Percentiles rank a stretch among this genome's conserved stretches.
Evolutionary conservation across 305 asterid species (phyloP).

Genomic region (Fraxinus floribunda): DNA sequence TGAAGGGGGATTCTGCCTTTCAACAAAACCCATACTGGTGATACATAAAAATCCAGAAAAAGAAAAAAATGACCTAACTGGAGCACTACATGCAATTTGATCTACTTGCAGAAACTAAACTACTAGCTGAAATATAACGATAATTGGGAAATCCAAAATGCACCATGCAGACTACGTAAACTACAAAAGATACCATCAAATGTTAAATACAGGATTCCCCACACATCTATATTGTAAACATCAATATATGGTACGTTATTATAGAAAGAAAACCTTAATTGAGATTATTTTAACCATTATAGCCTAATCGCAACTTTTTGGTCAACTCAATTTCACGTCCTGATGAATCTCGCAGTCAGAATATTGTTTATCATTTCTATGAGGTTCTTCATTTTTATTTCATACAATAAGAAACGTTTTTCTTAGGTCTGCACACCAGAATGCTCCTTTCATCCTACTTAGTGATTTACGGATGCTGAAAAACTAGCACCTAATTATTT

Average conservation of each 20-base stretch:
- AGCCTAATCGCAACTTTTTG: neutral
- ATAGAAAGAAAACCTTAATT: neutral
- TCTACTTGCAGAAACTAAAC: conserved; percentile 4
- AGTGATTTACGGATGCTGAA: neutral
- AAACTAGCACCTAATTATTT: neutral
- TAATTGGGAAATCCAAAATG: neutral
- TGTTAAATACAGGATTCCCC: neutral
- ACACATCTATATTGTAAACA: neutral
- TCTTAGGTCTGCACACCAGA: neutral
- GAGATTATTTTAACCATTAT: conserved; percentile 3
- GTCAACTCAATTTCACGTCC: neutral
- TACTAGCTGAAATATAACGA: neutral
- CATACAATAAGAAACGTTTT: neutral
- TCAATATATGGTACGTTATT: neutral
- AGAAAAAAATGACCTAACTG: neutral
- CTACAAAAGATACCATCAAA: neutral
- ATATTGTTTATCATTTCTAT: neutral
- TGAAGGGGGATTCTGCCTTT: neutral
- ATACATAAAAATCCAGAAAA: neutral
- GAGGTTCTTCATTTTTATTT: neutral
- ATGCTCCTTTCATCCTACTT: neutral
- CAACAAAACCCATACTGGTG: neutral
- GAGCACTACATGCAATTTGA: neutral
- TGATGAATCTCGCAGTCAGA: neutral
- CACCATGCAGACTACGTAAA: neutral